These are phyloP conservation scores for Teratosphaeria pseudoeucalypti DNA, from an alignment of 2,329 filamentous ascomycete species.

Conservation along the genomic window DNA sequence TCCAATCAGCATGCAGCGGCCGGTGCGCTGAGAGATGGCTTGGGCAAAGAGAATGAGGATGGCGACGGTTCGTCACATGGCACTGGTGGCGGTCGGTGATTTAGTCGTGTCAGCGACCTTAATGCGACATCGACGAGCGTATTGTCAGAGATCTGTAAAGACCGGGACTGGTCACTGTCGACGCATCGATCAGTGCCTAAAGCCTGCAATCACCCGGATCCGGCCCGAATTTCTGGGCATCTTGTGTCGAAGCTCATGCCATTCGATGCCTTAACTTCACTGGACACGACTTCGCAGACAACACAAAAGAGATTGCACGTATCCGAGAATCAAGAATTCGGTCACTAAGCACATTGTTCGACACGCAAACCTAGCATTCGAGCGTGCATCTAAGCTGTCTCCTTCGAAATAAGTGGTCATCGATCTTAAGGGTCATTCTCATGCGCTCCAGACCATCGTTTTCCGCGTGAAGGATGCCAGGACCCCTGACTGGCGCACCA, in stretches of 20 bases:
- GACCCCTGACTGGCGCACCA: background rate
- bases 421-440: background rate
- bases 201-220: too few species aligned
- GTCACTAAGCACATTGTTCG: too few species aligned
- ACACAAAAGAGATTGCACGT: too few species aligned
- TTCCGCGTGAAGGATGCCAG: background rate
- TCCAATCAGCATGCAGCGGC: background rate
- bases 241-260: too few species aligned
- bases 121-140: background rate
- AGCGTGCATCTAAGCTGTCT: too few species aligned
- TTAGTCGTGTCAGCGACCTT: background rate
- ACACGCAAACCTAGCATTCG: too few species aligned
- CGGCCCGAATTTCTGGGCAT: too few species aligned
- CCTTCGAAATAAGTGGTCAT: too few species aligned
- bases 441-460: background rate
- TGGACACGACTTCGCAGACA: too few species aligned
- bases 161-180: background rate
- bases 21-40: background rate
- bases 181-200: too few species aligned
- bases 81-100: background rate
- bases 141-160: background rate
- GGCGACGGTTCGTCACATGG: slow-evolving; percentile 6
- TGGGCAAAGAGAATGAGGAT: slow-evolving; percentile 4
- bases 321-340: too few species aligned
- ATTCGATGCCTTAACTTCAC: too few species aligned